phyloP scores from a whole-genome alignment of 352 stramenopile species.

The Chloridella minuta region DNA sequence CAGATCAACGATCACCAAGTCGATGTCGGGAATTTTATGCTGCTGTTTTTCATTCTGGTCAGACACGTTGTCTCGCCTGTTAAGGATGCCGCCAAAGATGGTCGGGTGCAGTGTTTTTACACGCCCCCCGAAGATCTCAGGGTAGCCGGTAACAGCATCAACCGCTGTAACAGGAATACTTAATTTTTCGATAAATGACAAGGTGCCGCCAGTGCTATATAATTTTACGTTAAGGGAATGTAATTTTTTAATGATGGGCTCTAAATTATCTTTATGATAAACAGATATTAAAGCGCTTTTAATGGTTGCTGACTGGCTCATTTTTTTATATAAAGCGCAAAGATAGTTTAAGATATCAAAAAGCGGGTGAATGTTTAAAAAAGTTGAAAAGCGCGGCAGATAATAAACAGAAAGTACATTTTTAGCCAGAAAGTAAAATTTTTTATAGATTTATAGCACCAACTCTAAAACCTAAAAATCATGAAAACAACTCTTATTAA shows the following conservation, averaged over 20 bases:
- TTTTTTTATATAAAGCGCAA: not conserved
- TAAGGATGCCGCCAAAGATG: not conserved
- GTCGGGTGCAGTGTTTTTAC: not conserved
- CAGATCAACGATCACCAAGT: not conserved
- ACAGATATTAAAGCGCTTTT: not conserved
- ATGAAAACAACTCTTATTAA: too few relatives aligned
- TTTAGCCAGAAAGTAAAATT: too few relatives aligned
- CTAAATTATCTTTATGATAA: not conserved
- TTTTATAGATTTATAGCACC: too few relatives aligned
- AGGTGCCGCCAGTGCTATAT: not conserved
- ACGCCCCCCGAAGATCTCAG: not conserved
- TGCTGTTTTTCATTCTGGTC: not conserved
- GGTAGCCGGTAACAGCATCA: not conserved
- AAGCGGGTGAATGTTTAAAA: not conserved
- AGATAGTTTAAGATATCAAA: not conserved
- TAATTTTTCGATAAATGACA: not conserved
- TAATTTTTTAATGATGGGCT: slow-evolving; percentile 6
- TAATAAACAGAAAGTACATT: too few relatives aligned
- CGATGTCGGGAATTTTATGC: not conserved
- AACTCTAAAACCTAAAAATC: too few relatives aligned
- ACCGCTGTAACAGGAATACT: not conserved
- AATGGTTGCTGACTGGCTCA: not conserved
- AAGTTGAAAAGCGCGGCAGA: not conserved
- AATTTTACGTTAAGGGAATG: not conserved
- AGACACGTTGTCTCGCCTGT: not conserved